phyloP scores from a whole-genome alignment of 345 rosid species.

The Boechera divaricarpa region DNA sequence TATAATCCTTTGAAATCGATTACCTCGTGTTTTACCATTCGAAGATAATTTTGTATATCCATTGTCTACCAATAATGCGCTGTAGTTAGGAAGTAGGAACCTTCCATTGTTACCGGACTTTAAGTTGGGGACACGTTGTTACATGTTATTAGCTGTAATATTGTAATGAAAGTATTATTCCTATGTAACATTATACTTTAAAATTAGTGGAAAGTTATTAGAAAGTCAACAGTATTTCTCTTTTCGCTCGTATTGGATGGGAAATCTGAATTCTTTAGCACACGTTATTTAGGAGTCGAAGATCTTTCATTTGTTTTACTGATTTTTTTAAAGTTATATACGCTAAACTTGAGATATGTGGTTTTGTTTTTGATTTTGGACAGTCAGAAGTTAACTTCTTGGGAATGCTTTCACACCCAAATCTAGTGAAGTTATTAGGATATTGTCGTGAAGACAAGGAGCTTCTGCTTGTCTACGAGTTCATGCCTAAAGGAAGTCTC shows the following conservation, averaged over 20 bases:
- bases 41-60: too few species aligned
- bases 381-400: slow-evolving; percentile 89
- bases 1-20: background rate
- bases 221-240: background rate
- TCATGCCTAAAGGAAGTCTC: slow-evolving; percentile 78
- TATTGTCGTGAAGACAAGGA: slow-evolving; percentile 79
- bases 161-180: background rate
- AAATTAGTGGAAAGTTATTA: background rate
- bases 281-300: too few species aligned
- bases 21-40: too few species aligned
- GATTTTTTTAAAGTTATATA: background rate
- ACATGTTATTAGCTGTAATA: slow-evolving; percentile 4
- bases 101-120: slow-evolving; percentile 5
- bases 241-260: background rate
- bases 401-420: slow-evolving; percentile 82
- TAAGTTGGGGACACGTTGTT: slow-evolving; percentile 27
- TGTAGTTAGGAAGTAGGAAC: background rate
- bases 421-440: slow-evolving; percentile 76
- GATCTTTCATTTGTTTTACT: background rate
- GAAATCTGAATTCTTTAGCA: too few species aligned
- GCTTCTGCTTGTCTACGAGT: slow-evolving; percentile 82
- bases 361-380: slow-evolving; percentile 22
- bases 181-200: background rate
- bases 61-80: background rate
- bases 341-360: slow-evolving; percentile 16